Conservation (phyloP, 2,329 filamentous ascomycete species). For the Pseudocercospora fijiensis region DNA sequence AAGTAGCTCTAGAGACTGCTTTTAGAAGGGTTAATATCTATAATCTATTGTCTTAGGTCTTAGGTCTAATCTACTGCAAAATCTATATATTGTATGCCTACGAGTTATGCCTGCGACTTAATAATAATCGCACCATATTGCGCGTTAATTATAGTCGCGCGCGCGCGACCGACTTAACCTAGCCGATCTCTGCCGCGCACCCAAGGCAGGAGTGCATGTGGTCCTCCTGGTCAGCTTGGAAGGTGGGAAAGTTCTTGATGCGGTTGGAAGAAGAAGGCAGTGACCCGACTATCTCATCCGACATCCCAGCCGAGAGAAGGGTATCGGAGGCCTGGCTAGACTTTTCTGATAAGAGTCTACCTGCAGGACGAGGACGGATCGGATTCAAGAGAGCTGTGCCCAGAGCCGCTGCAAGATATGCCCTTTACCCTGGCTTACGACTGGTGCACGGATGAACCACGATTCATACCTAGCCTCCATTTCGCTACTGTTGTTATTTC, state of each 20-base stretch:
- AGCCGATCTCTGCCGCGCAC: no score
- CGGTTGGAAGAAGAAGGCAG: constrained; percentile 24
- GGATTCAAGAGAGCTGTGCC: constrained; percentile 19
- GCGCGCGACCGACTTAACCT: no score
- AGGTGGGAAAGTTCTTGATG: constrained; percentile 30
- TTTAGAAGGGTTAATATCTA: no score
- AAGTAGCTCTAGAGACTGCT: no score
- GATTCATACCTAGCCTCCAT: constrained; percentile 10
- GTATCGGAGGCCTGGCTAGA: constrained; percentile 27
- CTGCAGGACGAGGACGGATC: constrained; percentile 10
- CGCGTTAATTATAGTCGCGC: no score
- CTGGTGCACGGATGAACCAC: constrained; percentile 14
- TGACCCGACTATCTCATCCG: constrained; percentile 17
- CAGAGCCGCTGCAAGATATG: constrained; percentile 16
- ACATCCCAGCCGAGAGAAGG: constrained; percentile 18
- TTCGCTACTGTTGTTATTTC: constrained; percentile 8
- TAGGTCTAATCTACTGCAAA: no score
- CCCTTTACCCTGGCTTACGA: constrained; percentile 26
- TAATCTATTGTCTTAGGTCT: no score
- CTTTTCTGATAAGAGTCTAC: constrained; percentile 20
- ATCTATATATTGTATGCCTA: no score
- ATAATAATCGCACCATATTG: no score
- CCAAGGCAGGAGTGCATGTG: constrained; percentile 30
- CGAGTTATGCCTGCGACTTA: no score
- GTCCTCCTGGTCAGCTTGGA: constrained; percentile 30